These are phyloP conservation scores for Mortierella alpina DNA, from an alignment of 192 early-diverging fungal species.

Conservation along the genomic window DNA sequence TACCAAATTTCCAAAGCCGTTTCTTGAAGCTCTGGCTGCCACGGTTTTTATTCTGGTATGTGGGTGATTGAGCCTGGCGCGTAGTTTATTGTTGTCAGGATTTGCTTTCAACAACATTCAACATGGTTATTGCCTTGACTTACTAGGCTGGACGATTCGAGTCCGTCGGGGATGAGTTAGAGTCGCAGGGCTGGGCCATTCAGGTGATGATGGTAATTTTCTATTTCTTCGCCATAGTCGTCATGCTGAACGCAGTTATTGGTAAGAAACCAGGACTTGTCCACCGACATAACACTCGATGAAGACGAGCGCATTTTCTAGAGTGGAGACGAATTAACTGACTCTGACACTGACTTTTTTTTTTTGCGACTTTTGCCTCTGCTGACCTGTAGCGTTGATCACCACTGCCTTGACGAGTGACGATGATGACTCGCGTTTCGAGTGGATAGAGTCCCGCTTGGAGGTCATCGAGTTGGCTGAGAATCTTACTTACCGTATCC, in stretches of 20 bases:
- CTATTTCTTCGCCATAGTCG: constrained; percentile 26
- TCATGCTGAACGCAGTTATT: constrained; percentile 26
- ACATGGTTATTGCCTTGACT: background rate
- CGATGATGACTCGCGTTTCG: constrained; percentile 9
- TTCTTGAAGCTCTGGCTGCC: constrained; percentile 16
- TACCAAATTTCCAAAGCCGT: background rate
- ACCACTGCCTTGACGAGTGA: constrained; percentile 16
- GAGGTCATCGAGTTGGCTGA: constrained; percentile 12
- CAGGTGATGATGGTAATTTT: constrained; percentile 26
- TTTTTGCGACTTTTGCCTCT: too few relatives aligned
- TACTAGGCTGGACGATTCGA: constrained; percentile 22
- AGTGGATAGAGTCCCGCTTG: constrained; percentile 3
- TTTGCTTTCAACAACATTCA: background rate
- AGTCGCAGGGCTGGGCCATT: constrained; percentile 3
- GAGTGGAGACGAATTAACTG: too few relatives aligned
- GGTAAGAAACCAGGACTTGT: background rate
- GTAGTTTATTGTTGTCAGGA: background rate
- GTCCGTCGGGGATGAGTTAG: constrained; percentile 1
- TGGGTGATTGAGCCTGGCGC: background rate
- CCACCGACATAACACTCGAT: too few relatives aligned
- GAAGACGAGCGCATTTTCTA: too few relatives aligned
- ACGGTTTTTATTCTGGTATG: constrained; percentile 40
- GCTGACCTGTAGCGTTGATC: constrained; percentile 19
- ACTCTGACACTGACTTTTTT: too few relatives aligned
- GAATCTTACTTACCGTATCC: constrained; percentile 17